phyloP scores from a whole-genome alignment of 306 rosid genomes.

The Pyrus communis region DNA sequence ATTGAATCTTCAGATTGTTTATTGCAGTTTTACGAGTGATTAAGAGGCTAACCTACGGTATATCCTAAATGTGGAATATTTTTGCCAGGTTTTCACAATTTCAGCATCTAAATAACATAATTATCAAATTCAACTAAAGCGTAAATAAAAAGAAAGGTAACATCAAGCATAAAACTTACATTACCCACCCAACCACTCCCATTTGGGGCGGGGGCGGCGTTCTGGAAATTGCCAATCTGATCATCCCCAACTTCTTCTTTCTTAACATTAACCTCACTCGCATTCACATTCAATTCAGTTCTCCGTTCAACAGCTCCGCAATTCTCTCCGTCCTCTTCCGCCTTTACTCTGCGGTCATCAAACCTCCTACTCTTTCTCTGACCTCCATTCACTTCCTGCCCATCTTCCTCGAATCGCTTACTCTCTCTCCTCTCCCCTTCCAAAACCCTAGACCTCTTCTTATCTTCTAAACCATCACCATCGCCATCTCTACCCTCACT shows the following conservation, averaged over 20 bases:
- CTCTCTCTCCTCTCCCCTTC: slow-evolving; percentile 48
- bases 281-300: neutral
- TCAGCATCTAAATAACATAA: neutral
- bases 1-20: neutral
- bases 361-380: slow-evolving; percentile 47
- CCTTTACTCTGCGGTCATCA: slow-evolving; percentile 44
- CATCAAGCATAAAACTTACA: slow-evolving; percentile 31
- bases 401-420: slow-evolving; percentile 32
- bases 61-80: neutral
- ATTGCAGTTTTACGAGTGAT: neutral
- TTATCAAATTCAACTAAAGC: neutral
- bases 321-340: slow-evolving; percentile 7
- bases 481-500: slow-evolving; percentile 37
- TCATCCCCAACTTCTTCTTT: slow-evolving; percentile 29
- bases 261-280: slow-evolving; percentile 11
- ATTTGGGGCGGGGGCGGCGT: slow-evolving; percentile 18
- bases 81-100: neutral
- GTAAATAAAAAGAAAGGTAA: neutral
- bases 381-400: slow-evolving; percentile 26
- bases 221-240: slow-evolving; percentile 24
- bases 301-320: neutral
- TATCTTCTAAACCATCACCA: slow-evolving; percentile 25
- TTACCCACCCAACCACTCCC: slow-evolving; percentile 42
- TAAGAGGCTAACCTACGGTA: neutral
- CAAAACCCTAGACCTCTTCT: slow-evolving; percentile 55